These are phyloP conservation scores for Skeletonema grethae DNA, from an alignment of 108 stramenopile species.

Conservation along the genomic window DNA sequence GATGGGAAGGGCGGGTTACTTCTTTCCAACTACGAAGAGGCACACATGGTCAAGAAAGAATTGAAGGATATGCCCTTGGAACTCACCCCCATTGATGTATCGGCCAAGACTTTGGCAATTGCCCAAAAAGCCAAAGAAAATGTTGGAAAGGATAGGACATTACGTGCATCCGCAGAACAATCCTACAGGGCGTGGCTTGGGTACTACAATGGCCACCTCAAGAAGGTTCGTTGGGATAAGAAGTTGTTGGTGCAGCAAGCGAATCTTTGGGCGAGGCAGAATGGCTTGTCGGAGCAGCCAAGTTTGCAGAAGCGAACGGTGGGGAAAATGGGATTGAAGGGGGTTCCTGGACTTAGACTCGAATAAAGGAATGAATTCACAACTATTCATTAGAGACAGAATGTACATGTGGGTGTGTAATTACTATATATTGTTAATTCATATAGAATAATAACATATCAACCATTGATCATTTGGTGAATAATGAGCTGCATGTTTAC, in stretches of 20 bases:
- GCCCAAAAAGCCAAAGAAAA: background rate
- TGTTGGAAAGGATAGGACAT: conserved; percentile 26
- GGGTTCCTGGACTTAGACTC: conserved; percentile 21
- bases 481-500: too few relatives aligned
- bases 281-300: conserved; percentile 40
- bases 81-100: conserved; percentile 13
- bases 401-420: background rate
- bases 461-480: too few relatives aligned
- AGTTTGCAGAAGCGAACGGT: conserved; percentile 14
- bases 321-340: conserved; percentile 33
- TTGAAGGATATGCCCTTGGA: conserved; percentile 53
- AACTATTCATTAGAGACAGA: background rate
- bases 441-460: conserved; percentile 7
- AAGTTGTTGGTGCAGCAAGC: conserved; percentile 48
- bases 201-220: conserved; percentile 69
- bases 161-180: conserved; percentile 26
- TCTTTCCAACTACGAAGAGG: conserved; percentile 54
- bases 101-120: conserved; percentile 5
- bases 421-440: conserved; percentile 7
- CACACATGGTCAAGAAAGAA: conserved; percentile 42
- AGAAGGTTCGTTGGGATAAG: conserved; percentile 25
- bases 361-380: conserved; percentile 1
- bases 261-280: conserved; percentile 50
- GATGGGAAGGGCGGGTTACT: conserved; percentile 60
- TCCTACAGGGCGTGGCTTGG: conserved; percentile 75